Evolutionary conservation across 2,329 filamentous ascomycete species (phyloP), one percentile per base, ranked within the genome.

Genomic region (Nothopassalora personata): DNA sequence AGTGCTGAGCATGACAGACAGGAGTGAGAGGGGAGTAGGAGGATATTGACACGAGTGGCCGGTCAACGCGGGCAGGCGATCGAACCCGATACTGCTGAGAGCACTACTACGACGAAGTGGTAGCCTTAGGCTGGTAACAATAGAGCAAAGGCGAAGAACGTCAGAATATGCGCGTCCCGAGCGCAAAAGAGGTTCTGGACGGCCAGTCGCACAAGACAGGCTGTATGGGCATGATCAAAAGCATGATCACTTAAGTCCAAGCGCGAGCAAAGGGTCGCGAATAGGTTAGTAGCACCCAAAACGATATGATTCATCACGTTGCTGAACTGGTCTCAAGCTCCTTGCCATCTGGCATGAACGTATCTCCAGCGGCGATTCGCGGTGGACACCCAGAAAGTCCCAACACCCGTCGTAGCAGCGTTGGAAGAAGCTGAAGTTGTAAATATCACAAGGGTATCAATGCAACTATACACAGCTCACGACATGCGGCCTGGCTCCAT

Each of bases 281-380:
- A 43, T 59, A 59, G 57, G 57, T 59, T 33, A 55, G 57, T 59
- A 55, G 57, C 52, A 45, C 43, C 33, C 48, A 19, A 23, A 19
- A 52, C 10, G 49, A 56, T 23, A 46, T 55, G 34, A 46, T 27
- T 50, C 30, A 18, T 33, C 30, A 23, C 30, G 7, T 46, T 34
- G 31, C 52, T 54, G 52, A 54, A 54, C 36, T 54, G 1, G 18
- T 30, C 7, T 43, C 39, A n/a, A n/a, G 50, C 18, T 23, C 46
- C 23, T 23, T 23, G 23, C 1, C 3, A 27, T 27, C 19, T 7
- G 19, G 28, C n/a, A 8, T 47, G 43, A 27, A 28, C 28, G 46
- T 27, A 49, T 27, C n/a, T 18, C 39, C 18, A n/a, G 50, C 18
- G 50, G 2, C 50, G 13, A 53, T 13, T 49, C 28, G 30, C 23